phyloP scores from a whole-genome alignment of 768 basidiomycete species.

The Rhodotorula babjevae region DNA sequence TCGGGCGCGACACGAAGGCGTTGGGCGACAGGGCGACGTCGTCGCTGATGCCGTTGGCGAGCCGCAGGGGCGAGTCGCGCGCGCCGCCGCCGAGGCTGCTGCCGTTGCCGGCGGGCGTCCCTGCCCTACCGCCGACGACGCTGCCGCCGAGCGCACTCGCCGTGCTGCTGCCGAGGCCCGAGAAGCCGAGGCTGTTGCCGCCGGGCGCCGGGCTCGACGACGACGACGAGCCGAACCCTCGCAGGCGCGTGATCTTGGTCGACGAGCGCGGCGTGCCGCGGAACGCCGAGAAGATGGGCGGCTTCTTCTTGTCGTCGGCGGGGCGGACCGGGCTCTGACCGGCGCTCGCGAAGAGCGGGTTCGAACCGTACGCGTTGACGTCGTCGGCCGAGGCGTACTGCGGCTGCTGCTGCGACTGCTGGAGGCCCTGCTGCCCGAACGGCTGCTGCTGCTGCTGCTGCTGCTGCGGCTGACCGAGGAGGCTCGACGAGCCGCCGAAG shows the following conservation, averaged over 20 bases:
- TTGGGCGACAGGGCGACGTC: slow-evolving; percentile 36
- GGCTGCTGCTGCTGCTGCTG: slow-evolving; percentile 58
- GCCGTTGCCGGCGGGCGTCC: slow-evolving; percentile 2
- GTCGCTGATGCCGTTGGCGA: slow-evolving; percentile 34
- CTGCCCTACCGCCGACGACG: neutral
- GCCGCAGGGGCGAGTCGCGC: slow-evolving; percentile 29
- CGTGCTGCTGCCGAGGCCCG: neutral
- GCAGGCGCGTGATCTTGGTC: slow-evolving; percentile 39
- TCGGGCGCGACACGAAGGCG: slow-evolving; percentile 40
- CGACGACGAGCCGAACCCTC: slow-evolving; percentile 37
- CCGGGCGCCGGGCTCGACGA: slow-evolving; percentile 10
- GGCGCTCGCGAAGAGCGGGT: slow-evolving; percentile 46
- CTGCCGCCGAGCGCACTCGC: neutral
- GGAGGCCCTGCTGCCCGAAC: slow-evolving; percentile 51
- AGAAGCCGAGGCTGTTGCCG: neutral
- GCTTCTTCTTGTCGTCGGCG: slow-evolving; percentile 40
- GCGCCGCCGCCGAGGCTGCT: slow-evolving; percentile 14
- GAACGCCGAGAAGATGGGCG: slow-evolving; percentile 39
- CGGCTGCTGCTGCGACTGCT: slow-evolving; percentile 52
- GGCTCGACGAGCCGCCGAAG: slow-evolving; percentile 39
- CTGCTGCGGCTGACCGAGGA: slow-evolving; percentile 32
- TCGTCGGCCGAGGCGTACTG: slow-evolving; percentile 78
- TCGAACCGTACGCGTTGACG: slow-evolving; percentile 55
- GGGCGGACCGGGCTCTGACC: slow-evolving; percentile 17
- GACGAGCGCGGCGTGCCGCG: slow-evolving; percentile 37